phyloP scores from a whole-genome alignment of 768 basidiomycete species.

The Boletus pseudopeckii region DNA sequence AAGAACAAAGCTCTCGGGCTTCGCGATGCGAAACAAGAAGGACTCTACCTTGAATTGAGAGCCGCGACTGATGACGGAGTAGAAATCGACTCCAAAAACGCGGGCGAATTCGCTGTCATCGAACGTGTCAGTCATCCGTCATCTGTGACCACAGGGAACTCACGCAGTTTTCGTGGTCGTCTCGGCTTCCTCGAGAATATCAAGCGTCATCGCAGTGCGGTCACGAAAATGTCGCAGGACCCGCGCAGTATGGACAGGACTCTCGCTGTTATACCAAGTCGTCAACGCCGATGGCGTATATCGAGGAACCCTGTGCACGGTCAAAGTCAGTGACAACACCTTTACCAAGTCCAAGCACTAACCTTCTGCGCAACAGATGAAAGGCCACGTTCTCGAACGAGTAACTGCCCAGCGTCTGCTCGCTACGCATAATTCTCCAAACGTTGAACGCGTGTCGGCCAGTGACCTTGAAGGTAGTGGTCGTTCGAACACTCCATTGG shows the following conservation, averaged over 20 bases:
- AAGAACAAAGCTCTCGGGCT: conserved; percentile 90
- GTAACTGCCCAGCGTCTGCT: conserved; percentile 73
- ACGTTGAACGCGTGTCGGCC: conserved; percentile 92
- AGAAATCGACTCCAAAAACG: conserved; percentile 96
- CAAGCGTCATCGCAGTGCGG: conserved; percentile 66
- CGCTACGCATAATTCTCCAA: conserved; percentile 89
- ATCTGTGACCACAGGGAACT: neutral
- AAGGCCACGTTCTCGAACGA: conserved; percentile 89
- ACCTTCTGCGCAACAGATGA: conserved; percentile 77
- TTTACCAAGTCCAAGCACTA: conserved; percentile 11
- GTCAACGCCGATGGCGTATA: conserved; percentile 63
- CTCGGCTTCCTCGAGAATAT: conserved; percentile 79
- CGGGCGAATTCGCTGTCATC: conserved; percentile 88
- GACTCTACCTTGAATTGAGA: conserved; percentile 99
- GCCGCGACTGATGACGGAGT: conserved; percentile 89
- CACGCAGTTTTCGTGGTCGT: conserved; percentile 89
- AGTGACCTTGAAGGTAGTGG: conserved; percentile 77
- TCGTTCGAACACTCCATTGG: conserved; percentile 70
- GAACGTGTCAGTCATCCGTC: neutral
- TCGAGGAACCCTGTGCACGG: conserved; percentile 61
- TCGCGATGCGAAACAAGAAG: conserved; percentile 96
- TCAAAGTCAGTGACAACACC: neutral
- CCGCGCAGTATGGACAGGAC: conserved; percentile 50
- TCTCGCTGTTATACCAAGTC: conserved; percentile 60
- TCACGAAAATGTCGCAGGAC: conserved; percentile 62